These are phyloP conservation scores for Chrysochromulina parva DNA, from an alignment of 78 protist species.

Conservation along the genomic window DNA sequence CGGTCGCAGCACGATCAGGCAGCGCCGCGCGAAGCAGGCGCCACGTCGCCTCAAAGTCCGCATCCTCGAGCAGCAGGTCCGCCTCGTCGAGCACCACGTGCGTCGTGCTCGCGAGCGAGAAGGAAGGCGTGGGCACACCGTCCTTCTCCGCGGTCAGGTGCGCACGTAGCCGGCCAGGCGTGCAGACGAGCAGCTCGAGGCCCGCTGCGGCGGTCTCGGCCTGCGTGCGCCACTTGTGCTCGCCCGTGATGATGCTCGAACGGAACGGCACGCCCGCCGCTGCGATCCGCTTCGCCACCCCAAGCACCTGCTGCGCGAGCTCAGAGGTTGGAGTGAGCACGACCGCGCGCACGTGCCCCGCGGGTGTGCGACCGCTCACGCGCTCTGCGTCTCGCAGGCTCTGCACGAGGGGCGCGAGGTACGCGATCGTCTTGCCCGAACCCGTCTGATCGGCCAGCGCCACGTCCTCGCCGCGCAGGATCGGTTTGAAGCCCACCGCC, in stretches of 20 bases:
- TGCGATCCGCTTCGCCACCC: not conserved
- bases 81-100: not conserved
- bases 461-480: not conserved
- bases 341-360: not conserved
- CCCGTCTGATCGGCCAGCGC: constrained; percentile 7
- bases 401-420: constrained; percentile 25
- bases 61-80: constrained; percentile 11
- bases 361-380: not conserved
- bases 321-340: not conserved
- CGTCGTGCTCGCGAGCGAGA: not conserved
- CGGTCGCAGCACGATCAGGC: not conserved
- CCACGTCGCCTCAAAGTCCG: not conserved
- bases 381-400: not conserved
- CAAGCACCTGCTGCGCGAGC: constrained; percentile 10
- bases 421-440: constrained; percentile 18
- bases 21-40: not conserved
- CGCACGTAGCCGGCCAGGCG: not conserved
- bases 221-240: constrained; percentile 20
- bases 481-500: not conserved
- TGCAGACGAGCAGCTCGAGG: not conserved
- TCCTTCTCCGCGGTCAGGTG: not conserved
- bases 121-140: not conserved
- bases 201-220: not conserved
- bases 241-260: not conserved
- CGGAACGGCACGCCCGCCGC: not conserved